Conservation (phyloP, 2,329 filamentous ascomycete genomes). For the Cadophora luteo-olivacea region DNA sequence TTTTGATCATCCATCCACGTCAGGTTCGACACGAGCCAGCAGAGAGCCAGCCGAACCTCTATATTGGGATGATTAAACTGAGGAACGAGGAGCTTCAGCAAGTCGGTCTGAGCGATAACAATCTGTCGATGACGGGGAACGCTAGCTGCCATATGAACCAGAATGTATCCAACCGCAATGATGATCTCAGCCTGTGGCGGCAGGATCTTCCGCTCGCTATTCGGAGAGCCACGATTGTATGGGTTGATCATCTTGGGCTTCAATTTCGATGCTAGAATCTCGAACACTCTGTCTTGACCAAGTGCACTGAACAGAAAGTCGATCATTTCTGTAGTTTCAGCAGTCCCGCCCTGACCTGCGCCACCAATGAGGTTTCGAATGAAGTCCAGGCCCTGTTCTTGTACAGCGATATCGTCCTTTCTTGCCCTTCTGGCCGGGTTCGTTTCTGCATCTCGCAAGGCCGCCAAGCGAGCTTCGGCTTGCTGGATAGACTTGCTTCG, state of each 20-base stretch:
- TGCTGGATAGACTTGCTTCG: constrained; percentile 50
- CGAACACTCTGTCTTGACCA: constrained; percentile 79
- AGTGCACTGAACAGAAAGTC: constrained; percentile 81
- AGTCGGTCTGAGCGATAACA: constrained; percentile 75
- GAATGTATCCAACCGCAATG: constrained; percentile 77
- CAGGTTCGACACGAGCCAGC: constrained; percentile 86
- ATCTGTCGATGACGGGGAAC: constrained; percentile 78
- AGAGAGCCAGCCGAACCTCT: constrained; percentile 78
- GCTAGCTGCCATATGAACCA: constrained; percentile 89
- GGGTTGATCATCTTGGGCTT: constrained; percentile 64
- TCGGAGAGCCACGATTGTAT: constrained; percentile 53
- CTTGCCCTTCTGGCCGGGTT: constrained; percentile 72
- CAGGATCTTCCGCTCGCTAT: constrained; percentile 56
- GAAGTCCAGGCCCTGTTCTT: constrained; percentile 90
- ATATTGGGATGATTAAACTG: constrained; percentile 77
- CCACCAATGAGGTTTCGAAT: constrained; percentile 85
- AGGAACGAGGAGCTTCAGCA: constrained; percentile 75
- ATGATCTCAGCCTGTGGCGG: constrained; percentile 74
- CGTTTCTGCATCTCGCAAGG: constrained; percentile 69
- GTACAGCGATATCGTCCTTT: constrained; percentile 81
- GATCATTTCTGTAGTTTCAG: constrained; percentile 74
- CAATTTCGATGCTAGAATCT: constrained; percentile 81
- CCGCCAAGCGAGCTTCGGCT: constrained; percentile 56
- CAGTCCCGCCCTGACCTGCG: constrained; percentile 55
- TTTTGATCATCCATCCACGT: constrained; percentile 79